These are phyloP conservation scores for Crassisporium funariophilum DNA, from an alignment of 768 basidiomycete species.

Conservation along the genomic window DNA sequence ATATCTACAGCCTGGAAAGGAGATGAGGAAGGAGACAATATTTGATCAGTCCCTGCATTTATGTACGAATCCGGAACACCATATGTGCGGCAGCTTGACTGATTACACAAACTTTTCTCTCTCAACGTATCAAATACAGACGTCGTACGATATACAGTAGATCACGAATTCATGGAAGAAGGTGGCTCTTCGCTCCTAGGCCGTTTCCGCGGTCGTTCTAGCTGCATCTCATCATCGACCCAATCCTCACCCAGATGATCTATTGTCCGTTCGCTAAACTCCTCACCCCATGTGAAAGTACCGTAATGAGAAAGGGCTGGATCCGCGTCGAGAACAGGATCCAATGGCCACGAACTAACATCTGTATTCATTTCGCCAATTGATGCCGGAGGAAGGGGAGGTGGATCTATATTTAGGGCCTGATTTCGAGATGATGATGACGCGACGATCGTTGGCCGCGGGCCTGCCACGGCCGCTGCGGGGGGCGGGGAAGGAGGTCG, in stretches of 20 bases:
- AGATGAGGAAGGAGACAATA: conserved; percentile 4
- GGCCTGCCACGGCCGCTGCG: background rate
- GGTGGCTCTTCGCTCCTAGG: conserved; percentile 27
- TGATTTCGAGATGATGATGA: background rate
- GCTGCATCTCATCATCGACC: conserved; percentile 13
- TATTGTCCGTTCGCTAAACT: conserved; percentile 12
- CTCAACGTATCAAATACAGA: conserved; percentile 4
- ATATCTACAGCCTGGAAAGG: conserved; percentile 10
- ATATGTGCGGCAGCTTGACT: conserved; percentile 1
- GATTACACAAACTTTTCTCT: background rate
- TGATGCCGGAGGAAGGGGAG: background rate
- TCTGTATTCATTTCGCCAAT: conserved; percentile 8
- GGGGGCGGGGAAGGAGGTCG: conserved; percentile 7
- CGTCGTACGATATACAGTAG: background rate
- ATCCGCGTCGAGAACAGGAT: conserved; percentile 8
- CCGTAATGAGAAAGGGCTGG: conserved; percentile 15
- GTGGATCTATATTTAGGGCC: background rate
- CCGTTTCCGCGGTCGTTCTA: conserved; percentile 32
- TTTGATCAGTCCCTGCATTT: conserved; percentile 17
- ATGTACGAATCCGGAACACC: conserved; percentile 19
- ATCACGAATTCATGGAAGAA: background rate
- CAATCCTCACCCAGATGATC: conserved; percentile 14
- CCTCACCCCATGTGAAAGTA: conserved; percentile 20
- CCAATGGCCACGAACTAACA: conserved; percentile 11
- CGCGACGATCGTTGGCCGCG: too few relatives aligned